phyloP scores from a whole-genome alignment of 139 green algal species.

The Chlamydomonas incerta region DNA sequence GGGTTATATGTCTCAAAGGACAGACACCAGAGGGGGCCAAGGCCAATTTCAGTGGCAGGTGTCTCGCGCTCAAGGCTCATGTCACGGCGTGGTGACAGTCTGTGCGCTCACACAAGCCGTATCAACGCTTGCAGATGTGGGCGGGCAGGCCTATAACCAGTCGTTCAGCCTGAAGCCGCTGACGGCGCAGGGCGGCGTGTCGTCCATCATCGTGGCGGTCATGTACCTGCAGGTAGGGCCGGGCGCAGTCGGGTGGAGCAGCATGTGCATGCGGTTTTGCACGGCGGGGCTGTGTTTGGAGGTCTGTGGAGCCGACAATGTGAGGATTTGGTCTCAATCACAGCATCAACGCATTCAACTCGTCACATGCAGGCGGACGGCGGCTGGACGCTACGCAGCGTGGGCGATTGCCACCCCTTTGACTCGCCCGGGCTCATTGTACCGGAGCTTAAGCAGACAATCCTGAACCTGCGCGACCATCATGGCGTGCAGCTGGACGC shows the following conservation, averaged over 20 bases:
- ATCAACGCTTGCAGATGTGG: background rate
- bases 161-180: constrained; percentile 34
- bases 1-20: no score
- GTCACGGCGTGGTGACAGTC: no score
- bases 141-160: constrained; percentile 13
- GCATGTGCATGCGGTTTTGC: no score
- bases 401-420: constrained; percentile 5
- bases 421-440: constrained; percentile 19
- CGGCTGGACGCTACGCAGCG: constrained; percentile 35
- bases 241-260: background rate
- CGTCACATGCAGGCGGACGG: constrained; percentile 13
- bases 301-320: no score
- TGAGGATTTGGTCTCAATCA: no score
- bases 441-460: constrained; percentile 33
- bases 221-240: constrained; percentile 48
- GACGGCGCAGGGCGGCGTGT: background rate
- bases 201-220: constrained; percentile 36
- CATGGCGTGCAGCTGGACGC: constrained; percentile 44
- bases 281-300: background rate
- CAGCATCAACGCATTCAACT: background rate
- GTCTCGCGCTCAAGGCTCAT: no score
- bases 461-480: constrained; percentile 33
- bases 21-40: no score
- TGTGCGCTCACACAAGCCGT: no score
- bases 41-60: no score